Evolutionary conservation across 495 filamentous ascomycete genomes (phyloP).

Genomic region (Tricharina praecox): DNA sequence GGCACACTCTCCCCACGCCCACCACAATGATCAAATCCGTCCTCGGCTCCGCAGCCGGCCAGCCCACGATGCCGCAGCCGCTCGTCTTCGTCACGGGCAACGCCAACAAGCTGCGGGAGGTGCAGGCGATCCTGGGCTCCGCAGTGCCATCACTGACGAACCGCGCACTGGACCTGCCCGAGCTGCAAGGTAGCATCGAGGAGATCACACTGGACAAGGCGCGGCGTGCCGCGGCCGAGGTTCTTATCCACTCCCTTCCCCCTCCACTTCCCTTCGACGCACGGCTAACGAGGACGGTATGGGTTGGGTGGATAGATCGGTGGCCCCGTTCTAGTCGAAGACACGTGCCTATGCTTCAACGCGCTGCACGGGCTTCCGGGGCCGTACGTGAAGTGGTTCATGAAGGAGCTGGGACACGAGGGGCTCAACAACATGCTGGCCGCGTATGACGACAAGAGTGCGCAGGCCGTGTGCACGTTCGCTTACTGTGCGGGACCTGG

Average conservation of each 20-base stretch:
- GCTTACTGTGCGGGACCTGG: conserved; percentile 76
- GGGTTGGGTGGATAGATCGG: conserved; percentile 36
- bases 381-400: conserved; percentile 95
- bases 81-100: conserved; percentile 97
- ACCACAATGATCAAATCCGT: neutral
- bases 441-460: conserved; percentile 74
- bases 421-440: conserved; percentile 83
- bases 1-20: neutral
- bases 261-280: neutral
- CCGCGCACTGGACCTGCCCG: conserved; percentile 59
- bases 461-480: conserved; percentile 91
- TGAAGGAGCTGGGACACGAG: conserved; percentile 59
- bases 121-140: conserved; percentile 64
- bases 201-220: conserved; percentile 84
- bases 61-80: neutral
- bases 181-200: conserved; percentile 84
- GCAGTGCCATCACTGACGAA: conserved; percentile 49
- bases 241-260: conserved; percentile 5
- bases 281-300: neutral
- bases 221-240: conserved; percentile 48
- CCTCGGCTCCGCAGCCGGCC: neutral
- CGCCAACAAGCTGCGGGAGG: conserved; percentile 76
- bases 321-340: conserved; percentile 86
- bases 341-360: conserved; percentile 86
- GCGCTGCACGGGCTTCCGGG: conserved; percentile 81